Evolutionary conservation across 139 green algal genomes (phyloP), one percentile per base, ranked within the genome.

Genomic region (Spirogloea muscicola): DNA sequence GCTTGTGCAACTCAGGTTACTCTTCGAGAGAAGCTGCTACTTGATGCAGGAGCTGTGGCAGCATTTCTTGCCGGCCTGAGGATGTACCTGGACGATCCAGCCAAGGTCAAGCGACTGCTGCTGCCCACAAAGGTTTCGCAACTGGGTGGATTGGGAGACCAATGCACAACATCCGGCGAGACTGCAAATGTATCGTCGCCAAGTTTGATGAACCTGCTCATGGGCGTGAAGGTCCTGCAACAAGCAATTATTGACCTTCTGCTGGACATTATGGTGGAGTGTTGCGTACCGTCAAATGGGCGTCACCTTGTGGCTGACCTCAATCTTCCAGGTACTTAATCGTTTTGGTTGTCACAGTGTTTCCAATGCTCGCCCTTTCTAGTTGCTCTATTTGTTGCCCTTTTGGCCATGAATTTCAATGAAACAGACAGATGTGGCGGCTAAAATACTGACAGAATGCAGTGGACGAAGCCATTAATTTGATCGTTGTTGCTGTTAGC

Each of bases 131-230:
- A 59, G 21, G 46, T 52, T 25, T 3, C 51, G 27, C n/a, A 39
- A 27, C 51, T 13, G 52, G 13, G 37, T 34, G 51, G 10, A 58
- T 49, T 7, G 38, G 67, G 3, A 46, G 44, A 67, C n/a, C 21
- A 2, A 29, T 38, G 40, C 42, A 43, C 0, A 18, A 25, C 27
- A 27, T 25, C 7, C 25, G 27, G 40, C 42, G 62, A 18, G 21
- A 21, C 39, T 27, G 41, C 36, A 34, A 57, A 3, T n/a, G 38
- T 9, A 49, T 25, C 31, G 33, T 36, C 43, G 39, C 74, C 75
- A 34, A 72, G 68, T 68, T 58, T 91, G 61, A 79, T 91, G 72
- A 77, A 84, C 59, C 60, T 91, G 72, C 74, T 91, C 27, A 84
- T 88, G 83, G 76, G 77, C 29, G 68, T 91, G 6, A 72, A 84